Conservation (phyloP, 2,329 filamentous ascomycete species). For the Botrytis fragariae region DNA sequence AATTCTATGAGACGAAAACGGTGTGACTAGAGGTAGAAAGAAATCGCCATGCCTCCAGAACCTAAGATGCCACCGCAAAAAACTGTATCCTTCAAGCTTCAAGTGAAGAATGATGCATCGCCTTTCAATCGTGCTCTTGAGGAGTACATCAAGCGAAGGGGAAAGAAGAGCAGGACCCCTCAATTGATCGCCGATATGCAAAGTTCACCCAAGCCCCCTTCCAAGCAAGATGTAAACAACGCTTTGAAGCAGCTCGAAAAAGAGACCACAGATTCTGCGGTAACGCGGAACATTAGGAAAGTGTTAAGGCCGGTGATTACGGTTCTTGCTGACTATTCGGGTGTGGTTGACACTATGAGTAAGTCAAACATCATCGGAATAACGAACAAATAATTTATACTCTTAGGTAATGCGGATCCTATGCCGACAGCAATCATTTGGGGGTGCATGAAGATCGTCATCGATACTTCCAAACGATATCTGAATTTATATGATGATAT, state of each 20-base stretch:
- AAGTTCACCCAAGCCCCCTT: background rate
- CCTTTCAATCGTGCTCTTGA: constrained; percentile 5
- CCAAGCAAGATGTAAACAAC: constrained; percentile 5
- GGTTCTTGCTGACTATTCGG: constrained; percentile 13
- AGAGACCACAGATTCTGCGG: constrained; percentile 1
- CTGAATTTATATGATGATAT: constrained; percentile 6
- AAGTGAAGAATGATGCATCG: background rate
- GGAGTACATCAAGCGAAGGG: background rate
- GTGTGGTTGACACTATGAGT: constrained; percentile 10
- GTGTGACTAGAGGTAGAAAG: background rate
- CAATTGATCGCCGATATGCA: constrained; percentile 4
- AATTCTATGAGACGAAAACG: background rate
- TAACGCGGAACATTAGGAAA: constrained; percentile 1
- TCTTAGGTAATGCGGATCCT: constrained; percentile 11
- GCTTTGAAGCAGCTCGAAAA: constrained; percentile 11
- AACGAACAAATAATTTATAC: background rate
- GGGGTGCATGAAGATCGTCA: constrained; percentile 12
- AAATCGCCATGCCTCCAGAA: background rate
- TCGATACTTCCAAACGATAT: constrained; percentile 1
- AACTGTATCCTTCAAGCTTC: constrained; percentile 4
- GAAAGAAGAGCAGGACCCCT: constrained; percentile 15
- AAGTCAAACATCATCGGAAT: background rate
- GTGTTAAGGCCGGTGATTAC: constrained; percentile 1
- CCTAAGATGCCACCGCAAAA: background rate
- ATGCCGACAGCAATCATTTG: constrained; percentile 18